Evolutionary conservation across 2,329 filamentous ascomycete genomes (phyloP).

Genomic region (Scedosporium boydii): DNA sequence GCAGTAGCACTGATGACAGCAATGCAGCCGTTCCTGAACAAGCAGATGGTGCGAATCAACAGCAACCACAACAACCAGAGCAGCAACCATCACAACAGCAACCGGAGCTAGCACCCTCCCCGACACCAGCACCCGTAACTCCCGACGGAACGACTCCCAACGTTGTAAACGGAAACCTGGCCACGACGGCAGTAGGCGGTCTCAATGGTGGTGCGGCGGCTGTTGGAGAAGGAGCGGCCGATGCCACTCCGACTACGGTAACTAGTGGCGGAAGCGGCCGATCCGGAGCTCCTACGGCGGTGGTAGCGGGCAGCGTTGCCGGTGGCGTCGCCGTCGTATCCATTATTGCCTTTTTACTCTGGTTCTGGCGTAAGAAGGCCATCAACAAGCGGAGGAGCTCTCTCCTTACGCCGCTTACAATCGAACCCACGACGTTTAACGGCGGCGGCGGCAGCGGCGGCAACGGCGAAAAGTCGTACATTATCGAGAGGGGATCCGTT

Average conservation of each 20-base stretch:
- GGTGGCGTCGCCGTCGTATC: constrained; percentile 37
- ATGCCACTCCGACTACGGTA: not conserved
- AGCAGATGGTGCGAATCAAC: not conserved
- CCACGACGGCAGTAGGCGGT: constrained; percentile 1
- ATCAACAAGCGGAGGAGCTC: constrained; percentile 35
- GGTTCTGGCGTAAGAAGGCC: constrained; percentile 37
- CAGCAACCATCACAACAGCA: not conserved
- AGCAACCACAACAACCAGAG: not conserved
- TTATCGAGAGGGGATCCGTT: constrained; percentile 35
- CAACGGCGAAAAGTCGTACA: constrained; percentile 23
- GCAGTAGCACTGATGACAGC: constrained; percentile 27
- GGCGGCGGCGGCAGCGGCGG: constrained; percentile 6
- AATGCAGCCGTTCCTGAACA: constrained; percentile 9
- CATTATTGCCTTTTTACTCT: constrained; percentile 37
- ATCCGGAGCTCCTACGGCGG: constrained; percentile 23
- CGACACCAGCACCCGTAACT: not conserved
- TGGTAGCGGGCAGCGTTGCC: constrained; percentile 41
- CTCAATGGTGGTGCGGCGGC: not conserved
- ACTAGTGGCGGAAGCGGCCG: constrained; percentile 4
- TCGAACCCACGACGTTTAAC: constrained; percentile 14
- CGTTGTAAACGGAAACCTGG: not conserved
- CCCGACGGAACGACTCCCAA: not conserved
- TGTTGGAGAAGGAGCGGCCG: constrained; percentile 7
- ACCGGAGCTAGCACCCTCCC: not conserved
- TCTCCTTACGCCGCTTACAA: constrained; percentile 37